Conservation (phyloP, 2,329 filamentous ascomycete species). For the Septoria petroselini region DNA sequence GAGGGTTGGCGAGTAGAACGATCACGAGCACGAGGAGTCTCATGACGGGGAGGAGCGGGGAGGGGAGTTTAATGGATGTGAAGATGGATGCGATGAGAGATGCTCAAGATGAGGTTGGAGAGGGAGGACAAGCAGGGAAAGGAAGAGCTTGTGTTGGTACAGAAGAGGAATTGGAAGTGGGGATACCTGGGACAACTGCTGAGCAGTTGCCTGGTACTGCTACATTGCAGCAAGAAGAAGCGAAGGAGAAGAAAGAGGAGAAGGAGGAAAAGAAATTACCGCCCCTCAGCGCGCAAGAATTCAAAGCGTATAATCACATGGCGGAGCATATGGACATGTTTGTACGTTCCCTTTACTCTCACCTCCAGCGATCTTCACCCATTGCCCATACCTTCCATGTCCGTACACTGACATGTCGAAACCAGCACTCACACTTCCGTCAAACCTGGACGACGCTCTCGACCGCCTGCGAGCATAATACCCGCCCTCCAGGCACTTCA, state of each 20-base stretch:
- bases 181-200: no score
- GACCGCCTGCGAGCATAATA: conserved; percentile 58
- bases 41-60: no score
- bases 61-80: no score
- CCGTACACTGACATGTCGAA: no score
- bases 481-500: conserved; percentile 62
- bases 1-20: no score
- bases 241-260: not conserved
- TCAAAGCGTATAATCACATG: conserved; percentile 67
- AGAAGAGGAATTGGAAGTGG: no score
- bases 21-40: no score
- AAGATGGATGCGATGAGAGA: no score
- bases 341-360: conserved; percentile 47
- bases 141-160: no score
- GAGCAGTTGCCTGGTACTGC: no score
- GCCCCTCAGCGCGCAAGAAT: conserved; percentile 64
- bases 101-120: no score
- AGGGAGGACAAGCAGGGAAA: no score
- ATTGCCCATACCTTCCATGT: not conserved
- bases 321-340: conserved; percentile 73
- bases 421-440: conserved; percentile 77
- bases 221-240: not conserved
- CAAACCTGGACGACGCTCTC: conserved; percentile 69
- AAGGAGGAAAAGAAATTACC: conserved; percentile 48
- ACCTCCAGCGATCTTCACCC: not conserved